Evolutionary conservation across 331 rosid genomes (phyloP), one percentile per base, ranked within the genome.

Genomic region (Phaseolus coccineus): DNA sequence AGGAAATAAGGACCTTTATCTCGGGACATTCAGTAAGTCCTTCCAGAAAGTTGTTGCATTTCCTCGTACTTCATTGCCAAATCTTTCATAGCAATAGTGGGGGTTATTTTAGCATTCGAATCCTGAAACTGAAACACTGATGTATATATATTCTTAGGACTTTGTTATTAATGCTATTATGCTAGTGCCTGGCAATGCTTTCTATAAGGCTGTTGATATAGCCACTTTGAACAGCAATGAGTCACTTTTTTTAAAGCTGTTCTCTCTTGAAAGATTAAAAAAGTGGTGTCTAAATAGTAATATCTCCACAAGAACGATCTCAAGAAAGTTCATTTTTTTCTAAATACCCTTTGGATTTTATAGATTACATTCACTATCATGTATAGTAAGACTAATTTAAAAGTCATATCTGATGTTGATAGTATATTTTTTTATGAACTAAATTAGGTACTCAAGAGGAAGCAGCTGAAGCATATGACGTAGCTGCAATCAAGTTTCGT

Each of bases 381-480:
- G 47, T 10, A 42, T 9, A 9, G 9, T 42, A 2, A 42, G 13
- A 42, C 9, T 42, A 9, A 2, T 42, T 59, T 3, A 13, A 28
- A 27, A 59, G 42, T 61, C 67, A 31, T 31, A 2, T 30, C 5
- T 61, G 12, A 30, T 28, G 9, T 58, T 58, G 37, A 12, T 58
- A 4, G 37, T 58, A 2, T 30, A 61, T 4, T 24, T 35, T 70
- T 8, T n/a, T 3, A 52, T 77, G 56, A 64, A 50, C 74, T 63
- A 7, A 42, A 52, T 71, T 57, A 96, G 99, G 97, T 69, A 96
- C 99, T 30, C 99, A 96, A 88, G 99, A 96, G 88, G 98, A 96
- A 88, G 99, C 99, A 48, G 99, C 99, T 3, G 99, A 96, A 81
- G 97, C 99, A 16, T 96, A 96, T 74, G 99, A 96, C 83, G 74